These are phyloP conservation scores for Boletus sp. DNA, from an alignment of 1,284 basidiomycete genomes.

Conservation along the genomic window DNA sequence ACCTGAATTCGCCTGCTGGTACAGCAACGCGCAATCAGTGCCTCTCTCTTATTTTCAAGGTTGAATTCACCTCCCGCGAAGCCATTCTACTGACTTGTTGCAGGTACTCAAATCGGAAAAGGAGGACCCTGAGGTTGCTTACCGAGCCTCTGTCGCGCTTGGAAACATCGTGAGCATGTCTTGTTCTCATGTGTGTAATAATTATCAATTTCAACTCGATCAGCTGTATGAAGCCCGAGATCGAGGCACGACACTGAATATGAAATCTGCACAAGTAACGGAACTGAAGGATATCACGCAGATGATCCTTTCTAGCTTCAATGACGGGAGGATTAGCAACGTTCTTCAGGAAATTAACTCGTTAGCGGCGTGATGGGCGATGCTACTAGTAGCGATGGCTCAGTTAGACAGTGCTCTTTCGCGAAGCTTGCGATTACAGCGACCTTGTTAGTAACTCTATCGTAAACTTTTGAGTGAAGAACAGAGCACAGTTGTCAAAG, in stretches of 20 bases:
- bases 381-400: background rate
- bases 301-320: slow-evolving; percentile 43
- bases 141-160: slow-evolving; percentile 81
- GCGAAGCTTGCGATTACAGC: too few relatives aligned
- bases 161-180: slow-evolving; percentile 76
- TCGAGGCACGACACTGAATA: slow-evolving; percentile 35
- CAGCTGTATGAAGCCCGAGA: slow-evolving; percentile 50
- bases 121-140: slow-evolving; percentile 78
- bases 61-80: slow-evolving; percentile 27
- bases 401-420: background rate
- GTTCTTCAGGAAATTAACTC: slow-evolving; percentile 47
- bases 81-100: slow-evolving; percentile 12
- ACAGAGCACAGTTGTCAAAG: background rate
- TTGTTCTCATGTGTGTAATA: background rate
- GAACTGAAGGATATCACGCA: slow-evolving; percentile 41
- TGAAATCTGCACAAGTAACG: slow-evolving; percentile 33
- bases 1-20: slow-evolving; percentile 42
- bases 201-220: background rate
- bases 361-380: slow-evolving; percentile 23
- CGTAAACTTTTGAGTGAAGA: background rate
- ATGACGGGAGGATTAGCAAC: slow-evolving; percentile 54
- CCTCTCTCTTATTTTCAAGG: slow-evolving; percentile 46
- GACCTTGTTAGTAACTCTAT: too few relatives aligned
- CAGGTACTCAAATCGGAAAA: slow-evolving; percentile 67
- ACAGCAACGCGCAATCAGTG: slow-evolving; percentile 34